Conservation (phyloP, 768 basidiomycete species). For the Sarcodon sp. region DNA sequence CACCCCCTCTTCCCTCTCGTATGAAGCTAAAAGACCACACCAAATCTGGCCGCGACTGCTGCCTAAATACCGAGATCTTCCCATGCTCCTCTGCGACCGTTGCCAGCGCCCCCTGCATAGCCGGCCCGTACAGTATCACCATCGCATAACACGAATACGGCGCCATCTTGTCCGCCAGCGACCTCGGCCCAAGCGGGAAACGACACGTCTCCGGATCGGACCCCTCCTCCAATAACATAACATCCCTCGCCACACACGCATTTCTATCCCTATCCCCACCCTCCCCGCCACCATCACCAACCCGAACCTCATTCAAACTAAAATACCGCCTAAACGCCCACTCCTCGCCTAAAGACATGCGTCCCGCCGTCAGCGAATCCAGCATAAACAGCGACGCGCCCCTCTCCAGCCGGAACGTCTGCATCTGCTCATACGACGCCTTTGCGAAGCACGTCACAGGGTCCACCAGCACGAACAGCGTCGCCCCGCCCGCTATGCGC, state of each 20-base stretch:
- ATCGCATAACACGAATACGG: constrained; percentile 91
- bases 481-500: constrained; percentile 33
- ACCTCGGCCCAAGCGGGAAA: constrained; percentile 23
- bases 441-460: constrained; percentile 86
- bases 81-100: constrained; percentile 37
- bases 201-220: constrained; percentile 12
- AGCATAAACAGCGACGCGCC: constrained; percentile 61
- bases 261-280: constrained; percentile 7
- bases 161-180: constrained; percentile 45
- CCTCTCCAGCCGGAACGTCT: constrained; percentile 56
- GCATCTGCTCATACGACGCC: constrained; percentile 74
- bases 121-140: constrained; percentile 66
- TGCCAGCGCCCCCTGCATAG: constrained; percentile 31
- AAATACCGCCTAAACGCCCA: constrained; percentile 84
- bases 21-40: constrained; percentile 76
- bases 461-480: constrained; percentile 78
- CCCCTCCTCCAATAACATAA: constrained; percentile 54
- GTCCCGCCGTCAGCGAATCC: constrained; percentile 89
- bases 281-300: constrained; percentile 25
- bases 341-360: constrained; percentile 71
- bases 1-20: constrained; percentile 28
- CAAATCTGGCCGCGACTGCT: constrained; percentile 37
- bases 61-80: constrained; percentile 50
- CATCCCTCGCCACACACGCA: constrained; percentile 64
- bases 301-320: constrained; percentile 73